Base-by-base conservation (phyloP, 2,329 filamentous ascomycete species). In the Colletotrichum filicis region DNA sequence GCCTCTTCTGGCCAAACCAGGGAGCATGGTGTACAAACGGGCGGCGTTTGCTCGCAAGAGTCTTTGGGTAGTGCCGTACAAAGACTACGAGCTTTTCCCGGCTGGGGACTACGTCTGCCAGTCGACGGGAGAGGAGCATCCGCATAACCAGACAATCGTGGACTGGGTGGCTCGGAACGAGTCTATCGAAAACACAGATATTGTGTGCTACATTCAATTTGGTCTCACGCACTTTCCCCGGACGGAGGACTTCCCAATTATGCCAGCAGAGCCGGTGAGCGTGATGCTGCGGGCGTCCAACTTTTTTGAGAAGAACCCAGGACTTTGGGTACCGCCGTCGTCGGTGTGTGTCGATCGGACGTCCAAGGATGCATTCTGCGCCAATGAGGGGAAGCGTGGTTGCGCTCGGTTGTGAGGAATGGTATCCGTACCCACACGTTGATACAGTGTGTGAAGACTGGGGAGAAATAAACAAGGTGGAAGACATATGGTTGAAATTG, bases 181-280 rank as follows among this genome's bases (percentile, higher is more conserved):
- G 69, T 82, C 82, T 59, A 87, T 90, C 63, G 85, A 86, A 68
- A 87, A 91, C 71, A 84, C 86, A 4, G 88, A 91, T 77, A 82
- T 91, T 19, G 89, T 91, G 3, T 82, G 89, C 63, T 91, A 85
- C 71, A 79, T 90, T 22, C 88, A 91, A 76, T 89, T 90, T 37
- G 79, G 79, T 22, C 85, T 91, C 71, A 91, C 89, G 32, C 88
- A 91, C 74, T 84, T 89, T 68, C 86, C 86, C 0, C 79, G 87
- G 46, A 84, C 87, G 19, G 89, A 91, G 79, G 88, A 90, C 76
- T 90, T 89, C 80, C 88, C 88, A 0, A 85, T 90, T 59, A 90
- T 90, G 88, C 89, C 89, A 0, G 86, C 85, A 57, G 89, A 91
- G 81, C 86, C 87, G 16, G 82, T 90, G 69, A 84, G 82, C 66